phyloP scores from a whole-genome alignment of 495 filamentous ascomycete species.

The Aspergillus incahuasiensis region DNA sequence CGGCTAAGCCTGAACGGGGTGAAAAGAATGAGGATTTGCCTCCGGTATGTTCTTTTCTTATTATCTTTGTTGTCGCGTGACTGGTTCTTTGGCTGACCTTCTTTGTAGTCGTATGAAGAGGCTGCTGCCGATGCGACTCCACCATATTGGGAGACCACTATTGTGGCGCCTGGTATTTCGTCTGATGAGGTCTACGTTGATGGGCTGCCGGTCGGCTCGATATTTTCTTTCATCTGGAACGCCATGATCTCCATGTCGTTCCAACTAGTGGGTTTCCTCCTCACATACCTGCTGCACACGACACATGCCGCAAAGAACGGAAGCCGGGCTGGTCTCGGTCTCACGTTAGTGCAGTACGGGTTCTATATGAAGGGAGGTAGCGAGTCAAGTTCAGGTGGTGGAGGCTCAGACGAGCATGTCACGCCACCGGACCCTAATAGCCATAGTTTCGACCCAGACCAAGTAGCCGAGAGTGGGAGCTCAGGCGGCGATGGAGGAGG shows the following conservation, averaged over 20 bases:
- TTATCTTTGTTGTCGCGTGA: background rate
- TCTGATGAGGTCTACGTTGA: slow-evolving; percentile 94
- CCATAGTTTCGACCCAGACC: slow-evolving; percentile 78
- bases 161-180: slow-evolving; percentile 81
- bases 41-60: slow-evolving; percentile 62
- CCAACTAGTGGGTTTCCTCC: slow-evolving; percentile 91
- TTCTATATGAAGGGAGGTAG: slow-evolving; percentile 79
- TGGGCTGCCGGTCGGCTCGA: slow-evolving; percentile 88
- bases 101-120: slow-evolving; percentile 87
- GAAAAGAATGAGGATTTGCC: slow-evolving; percentile 81
- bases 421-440: slow-evolving; percentile 81
- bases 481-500: slow-evolving; percentile 35
- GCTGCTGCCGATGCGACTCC: slow-evolving; percentile 94
- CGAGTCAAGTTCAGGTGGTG: slow-evolving; percentile 44
- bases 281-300: slow-evolving; percentile 96
- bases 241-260: slow-evolving; percentile 99
- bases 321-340: slow-evolving; percentile 86
- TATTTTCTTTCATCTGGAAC: slow-evolving; percentile 98
- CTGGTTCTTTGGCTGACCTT: slow-evolving; percentile 3
- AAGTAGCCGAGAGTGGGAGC: slow-evolving; percentile 42
- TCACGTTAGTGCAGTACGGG: slow-evolving; percentile 93
- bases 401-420: slow-evolving; percentile 45
- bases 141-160: slow-evolving; percentile 98
- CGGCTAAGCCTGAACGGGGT: slow-evolving; percentile 81
- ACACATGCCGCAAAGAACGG: slow-evolving; percentile 98